Base-by-base conservation (phyloP, 805 yeast genomes). In the Starmerella apicola region DNA sequence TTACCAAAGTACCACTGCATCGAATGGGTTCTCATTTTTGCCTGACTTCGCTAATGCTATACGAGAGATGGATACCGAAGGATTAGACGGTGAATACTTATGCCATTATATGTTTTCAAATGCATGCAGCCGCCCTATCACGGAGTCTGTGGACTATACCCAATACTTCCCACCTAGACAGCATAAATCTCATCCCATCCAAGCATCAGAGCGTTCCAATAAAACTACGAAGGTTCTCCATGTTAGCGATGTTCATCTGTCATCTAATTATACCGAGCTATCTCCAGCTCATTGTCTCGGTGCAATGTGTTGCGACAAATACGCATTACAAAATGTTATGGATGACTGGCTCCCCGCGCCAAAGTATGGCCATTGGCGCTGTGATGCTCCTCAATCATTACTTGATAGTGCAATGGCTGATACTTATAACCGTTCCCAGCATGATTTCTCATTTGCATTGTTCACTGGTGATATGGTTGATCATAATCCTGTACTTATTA, bases 401-500 rank as follows among this genome's bases (percentile, higher is more conserved):
- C 61, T 78, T 50, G 77, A 76, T 54, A 70, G 71, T 46, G 69
- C 81, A 9, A 58, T 78, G 54, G 61, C 63, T 37, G 60, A 70
- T 20, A 62, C 71, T 2, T 29, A 36, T 17, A 24, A 12, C 6
- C 28, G 34, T 15, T 18, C 18, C 5, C 6, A 19, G 5, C 16
- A 17, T 10, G 57, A 63, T 16, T 77, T 69, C 50, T 78, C 75
- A 38, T 78, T 78, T 52, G 67, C 78, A 2, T 57, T 78, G 28
- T 78, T 78, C 64, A 78, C 84, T 4, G 85, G 85, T 41, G 86
- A 78, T 52, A 64, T 77, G 54, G 78, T 78, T 39, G 84, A 78
- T 55, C 86, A 78, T 52, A 73, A 69, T 41, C 52, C 62, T 10
- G 64, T 66, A 34, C 65, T 68, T 51, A 68, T 69, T 35, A 63